Base-by-base conservation (phyloP, 1,284 basidiomycete genomes). In the Chalciporus piperatoides region DNA sequence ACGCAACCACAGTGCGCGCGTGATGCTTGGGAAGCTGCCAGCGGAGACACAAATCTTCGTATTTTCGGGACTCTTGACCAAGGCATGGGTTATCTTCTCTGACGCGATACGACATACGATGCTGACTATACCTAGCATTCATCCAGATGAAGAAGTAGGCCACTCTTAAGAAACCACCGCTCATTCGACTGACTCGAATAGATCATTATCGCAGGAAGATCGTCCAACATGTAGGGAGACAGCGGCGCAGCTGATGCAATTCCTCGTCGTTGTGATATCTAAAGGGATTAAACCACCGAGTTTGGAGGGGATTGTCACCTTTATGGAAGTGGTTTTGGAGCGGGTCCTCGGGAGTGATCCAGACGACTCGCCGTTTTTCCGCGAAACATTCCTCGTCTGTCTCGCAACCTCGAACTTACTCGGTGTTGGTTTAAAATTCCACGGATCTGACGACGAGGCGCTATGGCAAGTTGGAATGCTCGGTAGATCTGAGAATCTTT, bases 161-260 rank as follows among this genome's bases (percentile, higher is more conserved):
- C 15, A 11, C 23, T 41, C 11, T 4, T 14, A 37, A n/a, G n/a
- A 52, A 17, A 27, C 25, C 19, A 25, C 2, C 21, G 27, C 32
- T 17, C 27, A 8, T 9, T 41, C 19, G 24, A 40, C 25, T 40
- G 24, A 42, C 14, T 14, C 32, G 41, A 14, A 25, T 37, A 63
- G 62, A 36, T 21, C 28, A 32, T 41, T 63, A 14, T 61, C 41
- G 17, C 49, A 23, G 21, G 39, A 45, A 10, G 39, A 45, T 30
- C 28, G 51, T 40, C 6, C 54, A 43, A n/a, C 49, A 35, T 38
- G 30, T 56, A 15, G 39, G 39, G 49, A 55, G n/a, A 42, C 32
- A 23, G 51, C 39, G 19, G 43, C 39, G 11, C 65, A 65, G 24
- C 35, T 63, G 45, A 65, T 63, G 54, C 62, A 67, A 35, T 68